phyloP scores from a whole-genome alignment of 805 yeast genomes.

The Cyberlindnera amylophila region DNA sequence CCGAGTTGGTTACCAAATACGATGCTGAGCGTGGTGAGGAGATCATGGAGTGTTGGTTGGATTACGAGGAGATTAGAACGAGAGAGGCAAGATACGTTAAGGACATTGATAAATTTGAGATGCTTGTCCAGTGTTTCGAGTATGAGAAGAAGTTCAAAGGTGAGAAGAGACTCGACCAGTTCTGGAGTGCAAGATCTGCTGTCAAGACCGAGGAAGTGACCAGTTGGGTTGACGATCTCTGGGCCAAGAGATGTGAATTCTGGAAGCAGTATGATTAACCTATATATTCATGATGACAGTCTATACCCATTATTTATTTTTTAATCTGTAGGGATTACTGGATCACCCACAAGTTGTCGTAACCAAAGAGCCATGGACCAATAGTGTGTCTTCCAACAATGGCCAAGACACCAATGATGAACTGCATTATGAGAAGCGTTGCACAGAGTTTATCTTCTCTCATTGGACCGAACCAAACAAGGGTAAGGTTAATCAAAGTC shows the following conservation, averaged over 20 bases:
- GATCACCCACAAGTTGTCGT: constrained; percentile 64
- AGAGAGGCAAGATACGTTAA: constrained; percentile 87
- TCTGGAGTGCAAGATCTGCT: constrained; percentile 54
- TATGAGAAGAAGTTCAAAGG: constrained; percentile 68
- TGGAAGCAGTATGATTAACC: constrained; percentile 29
- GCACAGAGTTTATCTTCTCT: constrained; percentile 75
- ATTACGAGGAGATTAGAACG: constrained; percentile 80
- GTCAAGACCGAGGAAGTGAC: constrained; percentile 72
- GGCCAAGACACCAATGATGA: constrained; percentile 60
- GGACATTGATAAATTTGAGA: constrained; percentile 89
- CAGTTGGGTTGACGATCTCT: constrained; percentile 59
- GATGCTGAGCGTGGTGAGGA: constrained; percentile 60
- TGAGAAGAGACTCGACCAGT: constrained; percentile 59
- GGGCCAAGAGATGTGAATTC: constrained; percentile 41
- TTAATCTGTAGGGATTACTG: constrained; percentile 10
- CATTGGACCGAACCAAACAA: constrained; percentile 88
- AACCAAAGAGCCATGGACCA: constrained; percentile 84
- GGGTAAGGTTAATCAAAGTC: constrained; percentile 78
- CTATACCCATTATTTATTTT: neutral
- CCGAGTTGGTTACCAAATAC: constrained; percentile 59
- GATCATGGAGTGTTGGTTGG: constrained; percentile 72
- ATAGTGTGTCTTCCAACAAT: constrained; percentile 73
- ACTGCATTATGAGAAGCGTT: constrained; percentile 58
- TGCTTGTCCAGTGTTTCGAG: constrained; percentile 77
- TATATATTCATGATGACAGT: neutral